Evolutionary conservation across 2,329 filamentous ascomycete genomes (phyloP), one percentile per base, ranked within the genome.

Genomic region (Venturia carpophila): DNA sequence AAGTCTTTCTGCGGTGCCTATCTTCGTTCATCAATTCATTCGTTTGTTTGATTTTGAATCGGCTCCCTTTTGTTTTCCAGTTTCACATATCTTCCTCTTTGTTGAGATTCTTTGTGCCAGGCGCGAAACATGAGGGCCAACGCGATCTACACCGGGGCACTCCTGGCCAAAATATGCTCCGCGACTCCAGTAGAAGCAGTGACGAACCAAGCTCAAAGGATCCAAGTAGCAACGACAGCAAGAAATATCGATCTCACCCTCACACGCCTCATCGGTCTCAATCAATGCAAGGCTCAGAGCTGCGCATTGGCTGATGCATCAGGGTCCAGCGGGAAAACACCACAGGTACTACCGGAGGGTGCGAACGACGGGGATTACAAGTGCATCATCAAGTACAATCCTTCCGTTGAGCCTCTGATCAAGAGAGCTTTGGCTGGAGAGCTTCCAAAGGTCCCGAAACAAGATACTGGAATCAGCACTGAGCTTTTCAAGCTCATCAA

Each of bases 381-480:
- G 24, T 64, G 63, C 39, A 60, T 64, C 21, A 9, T 34, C 27
- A 64, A 64, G 21, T 64, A 64, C 39, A 64, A 64, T 30, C 63
- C 63, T 24, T n/a, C 21, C 24, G 52, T 15, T 39, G 63, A 19
- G n/a, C n/a, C 39, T 6, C 43, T 63, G 10, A n/a, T 63, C 42
- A 39, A 37, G 62, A 30, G 37, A 41, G 43, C 39, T 9, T 52
- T 34, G 27, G 19, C 39, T 21, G 42, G 60, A 24, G 39, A 42
- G 13, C 24, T 55, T 30, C 62, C 41, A 24, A 47, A 47, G 17
- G 62, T 47, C 13, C 41, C 62, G 24, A 63, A 63, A 24, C 62
- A 63, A 34, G 47, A 63, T 13, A 63, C 62, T 21, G 47, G 42
- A 10, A 34, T 27, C 11, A 49, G 42, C 13, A 47, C 62, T n/a